Evolutionary conservation across 2,329 filamentous ascomycete species (phyloP).

Genomic region (Exophiala bonariae): DNA sequence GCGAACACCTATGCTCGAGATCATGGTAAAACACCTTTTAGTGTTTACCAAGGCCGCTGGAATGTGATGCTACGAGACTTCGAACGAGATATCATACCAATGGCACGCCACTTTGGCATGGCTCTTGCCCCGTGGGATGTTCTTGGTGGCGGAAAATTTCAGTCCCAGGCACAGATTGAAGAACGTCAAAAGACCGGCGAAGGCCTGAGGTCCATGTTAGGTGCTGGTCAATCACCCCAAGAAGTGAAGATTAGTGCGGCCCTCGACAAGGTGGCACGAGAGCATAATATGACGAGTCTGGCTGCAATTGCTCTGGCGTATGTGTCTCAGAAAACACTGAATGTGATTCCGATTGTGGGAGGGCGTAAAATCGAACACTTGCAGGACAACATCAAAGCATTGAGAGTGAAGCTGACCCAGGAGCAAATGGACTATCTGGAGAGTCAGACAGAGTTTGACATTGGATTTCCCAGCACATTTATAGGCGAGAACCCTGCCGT

Average conservation of each 20-base stretch:
- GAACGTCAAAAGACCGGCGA: conserved; percentile 28
- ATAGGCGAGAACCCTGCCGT: conserved; percentile 10
- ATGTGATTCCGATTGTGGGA: conserved; percentile 57
- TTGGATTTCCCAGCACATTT: conserved; percentile 55
- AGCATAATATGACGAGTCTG: conserved; percentile 27
- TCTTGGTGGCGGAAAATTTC: conserved; percentile 53
- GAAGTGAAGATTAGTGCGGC: conserved; percentile 23
- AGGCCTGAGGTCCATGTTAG: conserved; percentile 43
- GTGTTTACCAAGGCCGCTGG: conserved; percentile 68
- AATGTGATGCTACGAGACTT: conserved; percentile 62
- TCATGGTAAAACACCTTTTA: conserved; percentile 68
- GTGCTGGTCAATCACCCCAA: conserved; percentile 28
- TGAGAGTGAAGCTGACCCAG: conserved; percentile 50
- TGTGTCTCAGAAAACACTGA: conserved; percentile 50
- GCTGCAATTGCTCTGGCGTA: conserved; percentile 48
- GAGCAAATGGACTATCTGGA: conserved; percentile 59
- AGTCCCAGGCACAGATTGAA: conserved; percentile 40
- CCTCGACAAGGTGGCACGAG: conserved; percentile 22
- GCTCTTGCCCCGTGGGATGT: conserved; percentile 57
- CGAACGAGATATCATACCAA: conserved; percentile 67
- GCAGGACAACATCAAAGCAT: conserved; percentile 56
- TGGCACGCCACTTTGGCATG: conserved; percentile 64
- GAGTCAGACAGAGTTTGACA: conserved; percentile 52
- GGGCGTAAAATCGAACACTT: conserved; percentile 55
- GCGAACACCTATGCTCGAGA: conserved; percentile 61